Evolutionary conservation across 2,329 filamentous ascomycete species (phyloP).

Genomic region (Didymella arachidicola): DNA sequence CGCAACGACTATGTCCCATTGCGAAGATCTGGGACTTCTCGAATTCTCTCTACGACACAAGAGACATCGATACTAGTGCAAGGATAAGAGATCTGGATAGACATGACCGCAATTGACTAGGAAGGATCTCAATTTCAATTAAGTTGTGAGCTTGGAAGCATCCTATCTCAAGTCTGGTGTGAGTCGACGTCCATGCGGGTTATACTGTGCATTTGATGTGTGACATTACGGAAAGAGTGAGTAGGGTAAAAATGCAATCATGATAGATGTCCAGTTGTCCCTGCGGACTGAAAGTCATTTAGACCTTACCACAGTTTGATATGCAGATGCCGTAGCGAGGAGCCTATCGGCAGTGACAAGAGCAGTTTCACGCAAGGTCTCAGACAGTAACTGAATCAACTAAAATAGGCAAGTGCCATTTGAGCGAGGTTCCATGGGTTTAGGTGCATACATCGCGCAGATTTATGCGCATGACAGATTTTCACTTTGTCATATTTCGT

Average conservation of each 20-base stretch:
- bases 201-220: background rate
- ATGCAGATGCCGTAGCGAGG: background rate
- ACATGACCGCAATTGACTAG: too few relatives aligned
- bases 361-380: background rate
- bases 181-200: background rate
- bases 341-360: background rate
- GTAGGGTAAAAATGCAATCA: background rate
- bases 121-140: background rate
- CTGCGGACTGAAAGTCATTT: background rate
- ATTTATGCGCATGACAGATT: background rate
- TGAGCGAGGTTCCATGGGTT: background rate
- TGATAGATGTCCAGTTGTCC: background rate
- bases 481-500: background rate
- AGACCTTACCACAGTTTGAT: background rate
- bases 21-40: too few relatives aligned
- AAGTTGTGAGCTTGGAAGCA: background rate
- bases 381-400: background rate
- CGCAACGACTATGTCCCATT: too few relatives aligned
- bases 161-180: background rate
- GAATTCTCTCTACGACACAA: too few relatives aligned
- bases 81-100: too few relatives aligned
- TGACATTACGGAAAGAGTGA: background rate
- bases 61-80: too few relatives aligned
- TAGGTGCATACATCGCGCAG: background rate
- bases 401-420: background rate